phyloP scores from a whole-genome alignment of 805 yeast species.

The Limtongozyma cylindracea region DNA sequence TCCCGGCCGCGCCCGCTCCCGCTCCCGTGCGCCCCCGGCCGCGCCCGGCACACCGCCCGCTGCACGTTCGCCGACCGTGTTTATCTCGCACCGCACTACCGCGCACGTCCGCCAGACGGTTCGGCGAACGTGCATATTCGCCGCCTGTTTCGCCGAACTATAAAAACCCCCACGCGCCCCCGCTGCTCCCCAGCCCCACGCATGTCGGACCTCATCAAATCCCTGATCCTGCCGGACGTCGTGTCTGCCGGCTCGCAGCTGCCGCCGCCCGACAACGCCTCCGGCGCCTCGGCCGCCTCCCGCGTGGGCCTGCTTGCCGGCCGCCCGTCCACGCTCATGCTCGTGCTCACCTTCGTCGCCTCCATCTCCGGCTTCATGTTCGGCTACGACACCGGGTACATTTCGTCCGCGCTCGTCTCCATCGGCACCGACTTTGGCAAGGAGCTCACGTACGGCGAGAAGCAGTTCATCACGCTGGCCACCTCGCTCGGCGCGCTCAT shows the following conservation, averaged over 20 bases:
- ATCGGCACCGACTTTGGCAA: constrained; percentile 45
- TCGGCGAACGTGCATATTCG: no score
- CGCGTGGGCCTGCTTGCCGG: constrained; percentile 1
- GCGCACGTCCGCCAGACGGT: no score
- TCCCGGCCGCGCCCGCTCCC: no score
- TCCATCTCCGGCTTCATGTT: constrained; percentile 92
- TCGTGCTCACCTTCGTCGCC: constrained; percentile 45
- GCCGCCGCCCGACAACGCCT: constrained; percentile 1
- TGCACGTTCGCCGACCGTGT: no score
- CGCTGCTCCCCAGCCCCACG: no score
- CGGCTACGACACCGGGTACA: constrained; percentile 95
- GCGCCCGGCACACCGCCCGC: no score
- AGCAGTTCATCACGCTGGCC: constrained; percentile 81
- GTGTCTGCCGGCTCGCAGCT: constrained; percentile 1
- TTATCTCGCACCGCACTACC: no score
- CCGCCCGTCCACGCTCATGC: constrained; percentile 29
- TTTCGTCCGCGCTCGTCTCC: constrained; percentile 77
- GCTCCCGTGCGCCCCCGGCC: no score
- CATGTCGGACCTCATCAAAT: no score
- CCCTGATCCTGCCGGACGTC: no score
- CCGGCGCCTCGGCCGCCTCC: constrained; percentile 1
- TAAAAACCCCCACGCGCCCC: no score
- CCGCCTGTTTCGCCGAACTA: no score
- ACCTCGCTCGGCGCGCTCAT: constrained; percentile 84
- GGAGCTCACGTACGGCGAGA: constrained; percentile 44